These are phyloP conservation scores for Pelargonium hybrid DNA, from an alignment of 441 rosid genomes.

Conservation along the genomic window DNA sequence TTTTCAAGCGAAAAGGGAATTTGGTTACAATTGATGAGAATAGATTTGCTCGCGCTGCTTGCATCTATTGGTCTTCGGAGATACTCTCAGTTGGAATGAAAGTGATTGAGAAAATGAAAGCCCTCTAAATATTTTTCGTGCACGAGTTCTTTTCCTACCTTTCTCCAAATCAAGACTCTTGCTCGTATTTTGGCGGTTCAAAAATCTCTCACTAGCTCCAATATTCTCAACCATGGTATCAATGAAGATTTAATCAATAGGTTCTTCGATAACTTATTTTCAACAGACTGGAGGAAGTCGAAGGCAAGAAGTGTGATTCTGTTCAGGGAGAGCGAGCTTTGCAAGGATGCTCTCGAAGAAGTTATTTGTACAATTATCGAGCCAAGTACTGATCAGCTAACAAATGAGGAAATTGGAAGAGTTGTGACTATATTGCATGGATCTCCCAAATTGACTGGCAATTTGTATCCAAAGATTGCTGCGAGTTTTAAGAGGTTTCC, in stretches of 20 bases:
- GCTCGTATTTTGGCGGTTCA: background rate
- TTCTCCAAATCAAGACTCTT: background rate
- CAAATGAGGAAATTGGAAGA: background rate
- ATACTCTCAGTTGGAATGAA: constrained; percentile 6
- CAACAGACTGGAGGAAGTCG: background rate
- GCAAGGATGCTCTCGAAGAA: background rate
- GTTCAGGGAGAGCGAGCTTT: background rate
- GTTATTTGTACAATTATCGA: background rate
- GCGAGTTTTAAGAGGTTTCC: background rate
- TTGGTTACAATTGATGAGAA: constrained; percentile 7
- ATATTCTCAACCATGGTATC: background rate
- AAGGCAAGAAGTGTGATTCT: background rate
- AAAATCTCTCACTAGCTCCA: background rate
- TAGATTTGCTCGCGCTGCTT: constrained; percentile 3
- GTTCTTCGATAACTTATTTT: background rate
- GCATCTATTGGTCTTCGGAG: constrained; percentile 10
- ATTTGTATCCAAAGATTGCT: background rate
- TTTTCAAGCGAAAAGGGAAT: background rate
- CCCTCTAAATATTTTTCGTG: background rate
- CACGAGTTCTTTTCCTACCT: background rate
- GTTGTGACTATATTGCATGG: background rate
- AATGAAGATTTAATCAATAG: background rate
- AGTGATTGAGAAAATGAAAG: background rate
- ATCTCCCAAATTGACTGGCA: background rate
- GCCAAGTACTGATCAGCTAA: background rate